Evolutionary conservation across 225 moss, liverwort and hornwort genomes (phyloP).

Genomic region (Pseudisothecium myosuroides): DNA sequence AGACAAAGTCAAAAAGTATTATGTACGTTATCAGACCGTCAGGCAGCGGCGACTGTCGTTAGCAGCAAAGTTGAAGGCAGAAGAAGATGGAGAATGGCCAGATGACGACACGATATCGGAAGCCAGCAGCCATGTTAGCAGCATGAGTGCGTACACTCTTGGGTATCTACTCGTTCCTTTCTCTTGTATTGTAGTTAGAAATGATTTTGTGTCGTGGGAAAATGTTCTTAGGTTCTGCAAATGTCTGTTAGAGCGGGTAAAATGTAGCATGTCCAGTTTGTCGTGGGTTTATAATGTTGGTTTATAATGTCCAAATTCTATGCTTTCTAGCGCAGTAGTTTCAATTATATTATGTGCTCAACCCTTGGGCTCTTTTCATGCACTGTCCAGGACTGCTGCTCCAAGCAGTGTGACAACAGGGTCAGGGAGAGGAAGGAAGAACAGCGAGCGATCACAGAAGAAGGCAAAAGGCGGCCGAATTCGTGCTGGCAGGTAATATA

Average conservation of each 20-base stretch:
- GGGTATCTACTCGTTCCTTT: conserved; percentile 29
- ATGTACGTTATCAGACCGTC: conserved; percentile 59
- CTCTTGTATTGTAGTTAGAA: neutral
- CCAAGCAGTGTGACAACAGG: conserved; percentile 46
- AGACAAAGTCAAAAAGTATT: conserved; percentile 83
- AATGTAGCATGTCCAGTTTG: neutral
- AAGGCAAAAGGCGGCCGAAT: conserved; percentile 77
- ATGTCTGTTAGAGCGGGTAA: neutral
- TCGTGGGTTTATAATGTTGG: neutral
- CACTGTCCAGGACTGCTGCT: conserved; percentile 21
- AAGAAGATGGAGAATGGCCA: conserved; percentile 50
- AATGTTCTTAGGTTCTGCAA: neutral
- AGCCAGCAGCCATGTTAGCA: conserved; percentile 77
- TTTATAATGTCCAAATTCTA: neutral
- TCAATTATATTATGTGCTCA: neutral
- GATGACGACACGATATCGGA: conserved; percentile 76
- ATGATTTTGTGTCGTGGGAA: neutral
- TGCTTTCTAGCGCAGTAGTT: neutral
- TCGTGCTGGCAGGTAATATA: conserved; percentile 65
- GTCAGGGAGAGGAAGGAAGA: conserved; percentile 46
- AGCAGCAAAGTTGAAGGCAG: conserved; percentile 64
- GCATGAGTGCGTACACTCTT: conserved; percentile 80
- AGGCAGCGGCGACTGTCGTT: conserved; percentile 70
- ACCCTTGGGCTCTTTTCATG: neutral
- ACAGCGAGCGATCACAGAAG: conserved; percentile 35